These are phyloP conservation scores for Coemansia sp. DNA, from an alignment of 192 early-diverging fungal genomes.

Conservation along the genomic window DNA sequence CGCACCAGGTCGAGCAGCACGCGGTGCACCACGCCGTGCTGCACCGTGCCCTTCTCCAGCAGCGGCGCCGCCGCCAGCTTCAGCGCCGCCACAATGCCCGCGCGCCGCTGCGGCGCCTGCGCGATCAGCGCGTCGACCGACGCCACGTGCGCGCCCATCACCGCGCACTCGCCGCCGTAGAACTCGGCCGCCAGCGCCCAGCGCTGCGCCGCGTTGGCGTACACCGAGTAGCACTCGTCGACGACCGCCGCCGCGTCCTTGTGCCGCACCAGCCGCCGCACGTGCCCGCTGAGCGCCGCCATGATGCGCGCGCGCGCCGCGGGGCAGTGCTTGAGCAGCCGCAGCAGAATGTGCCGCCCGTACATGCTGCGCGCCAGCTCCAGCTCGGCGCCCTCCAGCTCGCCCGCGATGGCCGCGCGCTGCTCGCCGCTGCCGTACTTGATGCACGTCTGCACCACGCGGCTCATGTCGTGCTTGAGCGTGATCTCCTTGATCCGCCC, in stretches of 20 bases:
- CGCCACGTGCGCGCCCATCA: constrained; percentile 64
- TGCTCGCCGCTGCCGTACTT: constrained; percentile 84
- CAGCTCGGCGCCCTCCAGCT: constrained; percentile 76
- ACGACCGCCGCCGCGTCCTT: constrained; percentile 84
- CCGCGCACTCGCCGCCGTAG: constrained; percentile 88
- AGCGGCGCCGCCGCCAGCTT: constrained; percentile 65
- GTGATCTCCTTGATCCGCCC: constrained; percentile 86
- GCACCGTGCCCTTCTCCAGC: constrained; percentile 81
- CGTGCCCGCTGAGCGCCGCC: constrained; percentile 75
- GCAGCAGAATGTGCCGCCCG: constrained; percentile 86
- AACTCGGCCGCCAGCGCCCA: constrained; percentile 83
- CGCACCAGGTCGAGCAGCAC: constrained; percentile 84
- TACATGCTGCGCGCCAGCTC: constrained; percentile 78
- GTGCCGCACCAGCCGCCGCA: constrained; percentile 85
- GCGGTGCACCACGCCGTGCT: constrained; percentile 82
- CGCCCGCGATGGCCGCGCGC: constrained; percentile 74
- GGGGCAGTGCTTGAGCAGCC: constrained; percentile 82
- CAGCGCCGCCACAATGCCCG: constrained; percentile 68
- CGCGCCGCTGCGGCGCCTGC: constrained; percentile 35
- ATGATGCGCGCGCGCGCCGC: constrained; percentile 72
- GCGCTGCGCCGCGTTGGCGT: constrained; percentile 74
- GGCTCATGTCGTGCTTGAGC: constrained; percentile 94
- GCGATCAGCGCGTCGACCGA: constrained; percentile 60
- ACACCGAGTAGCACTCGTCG: constrained; percentile 83
- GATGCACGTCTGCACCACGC: constrained; percentile 88